Base-by-base conservation (phyloP, 148 eudicot genomes). In the Camellia japonica region DNA sequence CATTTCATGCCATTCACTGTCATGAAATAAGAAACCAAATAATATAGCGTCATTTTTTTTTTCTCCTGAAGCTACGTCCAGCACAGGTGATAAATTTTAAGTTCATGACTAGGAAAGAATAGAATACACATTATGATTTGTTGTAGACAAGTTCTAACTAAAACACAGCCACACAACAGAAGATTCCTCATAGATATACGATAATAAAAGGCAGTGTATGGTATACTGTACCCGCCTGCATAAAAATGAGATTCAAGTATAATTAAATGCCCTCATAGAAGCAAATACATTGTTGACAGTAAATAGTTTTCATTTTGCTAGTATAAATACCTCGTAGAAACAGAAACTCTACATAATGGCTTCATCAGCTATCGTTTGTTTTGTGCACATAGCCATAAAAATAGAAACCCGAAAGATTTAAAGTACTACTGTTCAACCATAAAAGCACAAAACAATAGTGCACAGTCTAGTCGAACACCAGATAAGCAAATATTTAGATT, bases 281-380 rank as follows among this genome's bases (percentile, higher is more conserved):
- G 11, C 42, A 72, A 19, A 9, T 8, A 20, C 61, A 63, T 63
- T 63, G 41, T 51, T 9, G 30, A 72, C 30, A n/a, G 9, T 49
- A 63, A 51, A n/a, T 3, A 51, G 2, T 52, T 72, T 19, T 3
- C 6, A 52, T 7, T 52, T 20, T 7, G 16, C 59, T 72, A n/a
- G 14, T 3, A 71, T n/a, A 71, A 71, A 49, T 69, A 7, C 54
- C 58, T 49, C 5, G 3, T 13, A 19, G 58, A 23, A 51, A 52
- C 41, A 10, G 8, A 46, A 52, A 12, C 73, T 47, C 61, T 78
- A 73, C 43, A 67, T 46, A 73, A 83, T 83, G 82, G 55, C 52
- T 66, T 62, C 78, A 42, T n/a, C 64, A 58, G 46, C 66, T 79
- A 4, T 9, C 9, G 38, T 63, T 10, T 73, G 54, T 44, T 54